These are phyloP conservation scores for Filosporella fistucella DNA, from an alignment of 495 filamentous ascomycete genomes.

Conservation along the genomic window DNA sequence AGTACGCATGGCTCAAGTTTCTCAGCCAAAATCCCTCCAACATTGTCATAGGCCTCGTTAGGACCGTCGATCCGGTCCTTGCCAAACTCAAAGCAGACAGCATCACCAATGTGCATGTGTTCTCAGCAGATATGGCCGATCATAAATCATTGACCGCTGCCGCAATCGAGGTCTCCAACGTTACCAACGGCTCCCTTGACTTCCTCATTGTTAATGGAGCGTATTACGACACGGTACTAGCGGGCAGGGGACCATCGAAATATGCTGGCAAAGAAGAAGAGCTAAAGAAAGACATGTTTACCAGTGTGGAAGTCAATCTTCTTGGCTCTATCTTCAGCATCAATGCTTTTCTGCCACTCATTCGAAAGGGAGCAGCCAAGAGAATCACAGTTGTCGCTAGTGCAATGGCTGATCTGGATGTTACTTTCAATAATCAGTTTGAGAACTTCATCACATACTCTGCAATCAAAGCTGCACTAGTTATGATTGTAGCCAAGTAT, in stretches of 20 bases:
- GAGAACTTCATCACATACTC: slow-evolving; percentile 28
- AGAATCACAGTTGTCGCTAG: slow-evolving; percentile 44
- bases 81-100: slow-evolving; percentile 22
- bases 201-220: slow-evolving; percentile 42
- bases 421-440: slow-evolving; percentile 27
- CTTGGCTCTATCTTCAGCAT: slow-evolving; percentile 38
- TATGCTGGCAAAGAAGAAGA: slow-evolving; percentile 23
- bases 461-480: slow-evolving; percentile 39
- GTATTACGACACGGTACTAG: slow-evolving; percentile 5
- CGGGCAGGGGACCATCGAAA: slow-evolving; percentile 1
- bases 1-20: slow-evolving; percentile 33
- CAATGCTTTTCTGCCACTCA: slow-evolving; percentile 42
- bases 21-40: slow-evolving; percentile 17
- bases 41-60: slow-evolving; percentile 24
- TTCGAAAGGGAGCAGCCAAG: slow-evolving; percentile 35
- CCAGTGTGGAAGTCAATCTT: slow-evolving; percentile 33
- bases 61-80: slow-evolving; percentile 21
- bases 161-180: slow-evolving; percentile 13
- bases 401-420: slow-evolving; percentile 34
- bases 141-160: slow-evolving; percentile 28
- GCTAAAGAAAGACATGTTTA: background rate
- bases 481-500: slow-evolving; percentile 39
- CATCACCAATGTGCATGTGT: slow-evolving; percentile 28
- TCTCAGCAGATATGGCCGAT: slow-evolving; percentile 36
- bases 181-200: slow-evolving; percentile 34